A percentile compares a stretch with the other conserved stretches of the same genome.
Evolutionary conservation across 2,329 filamentous ascomycete genomes (phyloP).

Genomic region (Fusarium sacchari): DNA sequence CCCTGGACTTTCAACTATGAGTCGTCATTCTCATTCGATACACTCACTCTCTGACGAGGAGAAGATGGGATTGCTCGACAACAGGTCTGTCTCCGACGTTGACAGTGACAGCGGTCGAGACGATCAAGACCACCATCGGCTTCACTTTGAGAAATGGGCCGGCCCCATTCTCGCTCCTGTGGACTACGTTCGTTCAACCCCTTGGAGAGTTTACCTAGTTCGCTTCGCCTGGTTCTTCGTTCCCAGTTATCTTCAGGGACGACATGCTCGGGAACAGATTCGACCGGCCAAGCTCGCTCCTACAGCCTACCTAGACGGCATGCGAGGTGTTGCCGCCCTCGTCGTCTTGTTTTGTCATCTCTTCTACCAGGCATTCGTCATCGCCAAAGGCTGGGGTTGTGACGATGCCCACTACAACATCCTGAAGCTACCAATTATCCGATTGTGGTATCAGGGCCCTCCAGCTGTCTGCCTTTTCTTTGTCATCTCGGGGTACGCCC

Average conservation of each 20-base stretch:
- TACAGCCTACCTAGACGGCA: conserved; percentile 67
- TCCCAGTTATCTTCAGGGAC: conserved; percentile 63
- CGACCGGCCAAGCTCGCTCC: conserved; percentile 57
- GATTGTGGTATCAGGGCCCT: conserved; percentile 64
- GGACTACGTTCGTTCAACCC: conserved; percentile 45
- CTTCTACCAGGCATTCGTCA: conserved; percentile 62
- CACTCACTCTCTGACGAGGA: conserved; percentile 55
- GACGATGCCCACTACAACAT: conserved; percentile 56
- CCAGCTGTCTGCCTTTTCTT: conserved; percentile 71
- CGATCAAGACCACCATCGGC: conserved; percentile 50
- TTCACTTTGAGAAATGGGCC: conserved; percentile 47
- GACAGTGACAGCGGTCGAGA: conserved; percentile 55
- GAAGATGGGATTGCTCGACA: conserved; percentile 57
- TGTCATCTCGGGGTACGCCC: conserved; percentile 69
- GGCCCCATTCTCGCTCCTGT: conserved; percentile 45
- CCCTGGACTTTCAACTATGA: conserved; percentile 48
- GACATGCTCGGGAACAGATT: conserved; percentile 53
- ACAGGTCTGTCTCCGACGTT: conserved; percentile 54
- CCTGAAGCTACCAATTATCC: conserved; percentile 63
- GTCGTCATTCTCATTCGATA: conserved; percentile 49
- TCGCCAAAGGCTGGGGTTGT: conserved; percentile 62
- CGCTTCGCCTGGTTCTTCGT: conserved; percentile 57
- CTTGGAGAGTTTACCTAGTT: conserved; percentile 52
- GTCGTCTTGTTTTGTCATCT: conserved; percentile 68
- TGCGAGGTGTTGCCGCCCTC: conserved; percentile 65